Evolutionary conservation across 441 rosid genomes (phyloP).

Genomic region (Pelargonium fulgidum): DNA sequence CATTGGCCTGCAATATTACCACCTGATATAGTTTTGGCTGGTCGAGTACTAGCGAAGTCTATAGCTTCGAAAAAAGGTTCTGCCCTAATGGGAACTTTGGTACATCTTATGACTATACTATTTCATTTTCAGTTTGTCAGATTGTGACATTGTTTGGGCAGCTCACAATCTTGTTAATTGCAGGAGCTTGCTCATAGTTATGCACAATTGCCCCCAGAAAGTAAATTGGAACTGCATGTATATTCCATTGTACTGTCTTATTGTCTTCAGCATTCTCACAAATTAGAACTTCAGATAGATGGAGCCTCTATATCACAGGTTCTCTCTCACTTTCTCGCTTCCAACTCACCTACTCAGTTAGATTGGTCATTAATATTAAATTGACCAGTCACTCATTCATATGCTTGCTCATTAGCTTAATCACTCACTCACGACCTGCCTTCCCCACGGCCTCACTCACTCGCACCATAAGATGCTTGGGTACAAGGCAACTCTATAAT

Average conservation of each 20-base stretch:
- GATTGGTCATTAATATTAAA: too few relatives aligned
- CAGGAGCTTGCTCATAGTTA: slow-evolving; percentile 66
- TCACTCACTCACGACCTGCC: too few relatives aligned
- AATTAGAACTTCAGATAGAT: slow-evolving; percentile 45
- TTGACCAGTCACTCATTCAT: too few relatives aligned
- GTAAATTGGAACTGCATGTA: slow-evolving; percentile 66
- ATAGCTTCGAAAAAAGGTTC: slow-evolving; percentile 32
- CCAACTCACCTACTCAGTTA: too few relatives aligned
- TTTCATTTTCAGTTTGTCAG: slow-evolving; percentile 12
- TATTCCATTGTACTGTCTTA: slow-evolving; percentile 55
- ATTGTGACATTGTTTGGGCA: slow-evolving; percentile 1
- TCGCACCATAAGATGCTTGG: too few relatives aligned
- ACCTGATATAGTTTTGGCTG: slow-evolving; percentile 68
- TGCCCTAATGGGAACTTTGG: slow-evolving; percentile 34
- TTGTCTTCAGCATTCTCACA: slow-evolving; percentile 48
- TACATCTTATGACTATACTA: slow-evolving; percentile 24
- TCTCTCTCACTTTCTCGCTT: slow-evolving; percentile 12
- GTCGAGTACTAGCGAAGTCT: slow-evolving; percentile 54
- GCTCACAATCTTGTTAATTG: slow-evolving; percentile 24
- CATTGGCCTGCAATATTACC: slow-evolving; percentile 78
- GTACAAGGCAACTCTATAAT: background rate
- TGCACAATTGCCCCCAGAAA: slow-evolving; percentile 45
- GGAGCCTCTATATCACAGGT: slow-evolving; percentile 59
- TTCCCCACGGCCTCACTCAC: too few relatives aligned
- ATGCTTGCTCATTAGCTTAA: too few relatives aligned